Evolutionary conservation across 306 rosid species (phyloP), one percentile per base, ranked within the genome.

Genomic region (Begonia loranthoides): DNA sequence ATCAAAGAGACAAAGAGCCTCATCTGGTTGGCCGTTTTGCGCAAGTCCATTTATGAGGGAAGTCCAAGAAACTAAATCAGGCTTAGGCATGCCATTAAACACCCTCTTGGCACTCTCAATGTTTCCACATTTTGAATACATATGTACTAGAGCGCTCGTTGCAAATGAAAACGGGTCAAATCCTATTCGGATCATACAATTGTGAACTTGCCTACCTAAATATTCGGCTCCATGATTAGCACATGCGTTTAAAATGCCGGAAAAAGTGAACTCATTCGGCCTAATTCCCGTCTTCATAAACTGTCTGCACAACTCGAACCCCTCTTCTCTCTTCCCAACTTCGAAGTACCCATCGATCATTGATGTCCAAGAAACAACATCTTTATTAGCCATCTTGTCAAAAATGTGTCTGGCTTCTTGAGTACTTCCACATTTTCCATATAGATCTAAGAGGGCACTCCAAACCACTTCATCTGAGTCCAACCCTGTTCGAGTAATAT

Each of bases 1-100:
- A 58, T 83, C 75, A 48, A 79, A 77, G 68, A 77, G 63, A 70
- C 22, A 50, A 58, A 84, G 83, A 41, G 86, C 75, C 71, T 66
- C 51, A 9, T 75, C 51, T 0, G 76, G 72, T 61, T 77, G 77
- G 61, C 83, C 89, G 54, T 75, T 71, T 60, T 80, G 94, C 74
- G 89, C 80, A 66, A 68, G 54, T 19, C 89, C 89, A 57, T 59
- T 73, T 56, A 80, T 77, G 51, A 84, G 64, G 67, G 89, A 75
- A 56, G 81, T 84, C 86, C 86, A 77, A 0, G 89, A 75, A 51
- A 78, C 79, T 66, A 84, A 66, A 70, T 80, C 83, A 10, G 79
- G 83, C 21, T 10, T 41, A 55, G 77, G 76, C 62, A 83, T 70
- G 59, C 51, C 70, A 41, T 56, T 44, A 57, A 84, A 80, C 52